Base-by-base conservation (phyloP, 2,329 filamentous ascomycete species). In the Xylariaceae sp. region DNA sequence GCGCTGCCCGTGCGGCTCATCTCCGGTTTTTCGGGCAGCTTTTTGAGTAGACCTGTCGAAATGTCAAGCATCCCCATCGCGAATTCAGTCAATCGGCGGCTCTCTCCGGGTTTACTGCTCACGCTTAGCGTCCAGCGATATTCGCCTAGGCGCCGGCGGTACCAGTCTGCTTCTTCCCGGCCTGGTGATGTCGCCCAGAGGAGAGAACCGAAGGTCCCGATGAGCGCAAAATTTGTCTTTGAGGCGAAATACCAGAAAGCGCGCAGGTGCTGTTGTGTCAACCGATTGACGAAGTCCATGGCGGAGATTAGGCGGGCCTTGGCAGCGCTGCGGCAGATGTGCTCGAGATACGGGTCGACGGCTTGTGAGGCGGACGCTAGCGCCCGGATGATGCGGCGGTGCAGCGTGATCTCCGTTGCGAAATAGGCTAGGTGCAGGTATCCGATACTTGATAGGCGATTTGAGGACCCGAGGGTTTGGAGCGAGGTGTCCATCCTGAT, bases 201-300 rank as follows among this genome's bases (percentile, higher is more conserved):
- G 10, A 97, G 73, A 12, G 87, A 88, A 3, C 91, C 92, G 64
- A 97, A 97, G 0, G 91, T 95, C 44, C 90, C 91, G 59, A 97
- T 95, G 10, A 97, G 76, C 0, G 92, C 91, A 67, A 97, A 96
- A 67, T 95, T 95, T 29, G 86, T 87, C 59, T 89, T 88, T 33
- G 85, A 88, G 2, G 87, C 83, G 62, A 91, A 92, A 63, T 87
- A 91, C 92, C 92, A 97, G 68, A 96, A 96, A 0, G 88, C 80
- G n/a, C 85, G 82, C 22, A 96, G 76, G 59, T 97, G 91, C 27
- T 84, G 81, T 0, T 89, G 88, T 36, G 86, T 89, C 23, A 97
- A 79, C 1, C 92, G 85, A 67, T 96, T 96, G 58, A 95, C 90
- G 67, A 96, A 95, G 64, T 97, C 92, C 87, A 97, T 95, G 53